Evolutionary conservation across 225 moss, liverwort and hornwort species (phyloP), one percentile per base, ranked within the genome.

Genomic region (Takakia lepidozioides): DNA sequence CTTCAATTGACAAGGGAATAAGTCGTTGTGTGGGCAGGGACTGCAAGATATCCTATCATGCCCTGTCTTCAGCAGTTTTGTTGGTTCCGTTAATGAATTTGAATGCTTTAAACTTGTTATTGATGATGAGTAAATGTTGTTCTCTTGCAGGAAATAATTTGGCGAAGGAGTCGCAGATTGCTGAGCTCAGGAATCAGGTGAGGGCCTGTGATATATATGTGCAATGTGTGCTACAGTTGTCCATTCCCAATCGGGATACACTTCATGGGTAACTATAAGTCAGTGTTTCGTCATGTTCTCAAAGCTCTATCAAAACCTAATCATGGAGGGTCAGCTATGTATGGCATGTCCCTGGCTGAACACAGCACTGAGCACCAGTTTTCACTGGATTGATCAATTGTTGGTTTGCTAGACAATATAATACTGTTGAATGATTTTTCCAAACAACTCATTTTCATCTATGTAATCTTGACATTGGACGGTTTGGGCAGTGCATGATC

Each of bases 171-270:
- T 73, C 81, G 46, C 86, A 86, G 78, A 86, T 93, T 72, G 67
- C 88, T 49, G 93, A 88, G 70, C 88, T 93, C 49, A 78, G 86
- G 64, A 93, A 78, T 49, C 93, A 93, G 88, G 92, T 88, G 56
- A 38, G n/a, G n/a, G n/a, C n/a, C n/a, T n/a, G n/a, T n/a, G n/a
- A n/a, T n/a, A n/a, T n/a, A n/a, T n/a, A n/a, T n/a, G n/a, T n/a
- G 3, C 24, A 24, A 10, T 10, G 19, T 48, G 4, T 24, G 19
- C 23, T 8, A 4, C 23, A 4, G 23, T 48, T 8, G 4, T 8
- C 8, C 13, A 20, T 11, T 24, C 24, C 24, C 23, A 27, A 10
- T 5, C 47, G 3, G 24, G 3, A 24, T 48, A 10, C 14, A 24
- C 49, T 38, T 59, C 19, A 10, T 55, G 6, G 43, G 24, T 40